Evolutionary conservation across 331 rosid genomes (phyloP).

Genomic region (Acacia concinna): DNA sequence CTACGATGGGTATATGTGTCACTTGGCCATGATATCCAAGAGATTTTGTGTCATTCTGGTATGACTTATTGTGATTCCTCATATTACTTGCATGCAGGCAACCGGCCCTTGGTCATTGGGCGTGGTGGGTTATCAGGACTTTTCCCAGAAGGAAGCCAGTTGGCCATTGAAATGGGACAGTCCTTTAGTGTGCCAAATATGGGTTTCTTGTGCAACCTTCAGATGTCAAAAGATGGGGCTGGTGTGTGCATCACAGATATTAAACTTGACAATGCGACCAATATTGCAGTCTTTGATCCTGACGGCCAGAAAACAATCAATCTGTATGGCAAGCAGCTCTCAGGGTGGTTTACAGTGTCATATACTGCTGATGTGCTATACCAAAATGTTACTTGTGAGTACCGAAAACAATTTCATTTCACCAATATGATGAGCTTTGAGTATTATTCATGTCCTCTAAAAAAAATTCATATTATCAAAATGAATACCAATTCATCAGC

Average conservation of each 20-base stretch:
- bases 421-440: not conserved
- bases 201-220: slow-evolving; percentile 65
- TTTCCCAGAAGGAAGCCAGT: slow-evolving; percentile 61
- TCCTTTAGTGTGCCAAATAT: slow-evolving; percentile 30
- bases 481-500: not conserved
- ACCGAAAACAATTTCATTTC: slow-evolving; percentile 17
- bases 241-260: slow-evolving; percentile 66
- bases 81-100: slow-evolving; percentile 45
- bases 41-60: not conserved
- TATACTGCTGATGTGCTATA: slow-evolving; percentile 34
- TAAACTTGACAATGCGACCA: slow-evolving; percentile 61
- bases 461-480: not conserved
- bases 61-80: not conserved
- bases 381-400: slow-evolving; percentile 51
- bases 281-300: slow-evolving; percentile 40
- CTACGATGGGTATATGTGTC: not conserved
- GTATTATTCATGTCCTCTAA: not conserved
- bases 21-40: not conserved
- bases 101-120: slow-evolving; percentile 63
- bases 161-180: slow-evolving; percentile 40
- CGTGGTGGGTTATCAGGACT: slow-evolving; percentile 82
- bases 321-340: slow-evolving; percentile 50
- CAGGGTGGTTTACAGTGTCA: slow-evolving; percentile 71
- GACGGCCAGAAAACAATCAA: slow-evolving; percentile 33
- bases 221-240: slow-evolving; percentile 64